Evolutionary conservation across 257 asterid genomes (phyloP).

Genomic region (Primulina tabacum): DNA sequence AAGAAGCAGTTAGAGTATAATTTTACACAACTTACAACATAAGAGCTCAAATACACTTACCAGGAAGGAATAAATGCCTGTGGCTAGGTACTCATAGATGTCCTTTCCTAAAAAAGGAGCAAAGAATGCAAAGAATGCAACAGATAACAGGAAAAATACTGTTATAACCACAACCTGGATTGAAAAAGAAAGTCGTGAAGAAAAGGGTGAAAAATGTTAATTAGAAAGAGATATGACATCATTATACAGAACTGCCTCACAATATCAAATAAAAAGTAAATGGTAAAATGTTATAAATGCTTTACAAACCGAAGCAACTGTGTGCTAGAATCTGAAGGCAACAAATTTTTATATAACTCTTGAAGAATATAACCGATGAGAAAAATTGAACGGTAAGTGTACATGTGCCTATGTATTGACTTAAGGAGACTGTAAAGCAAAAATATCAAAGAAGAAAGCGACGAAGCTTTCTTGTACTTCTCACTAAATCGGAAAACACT

Average conservation of each 20-base stretch:
- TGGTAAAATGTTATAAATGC: background rate
- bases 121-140: slow-evolving; percentile 93
- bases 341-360: too few relatives aligned
- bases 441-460: too few relatives aligned
- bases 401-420: background rate
- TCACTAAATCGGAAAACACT: background rate
- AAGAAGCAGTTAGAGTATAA: slow-evolving; percentile 18
- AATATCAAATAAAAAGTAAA: background rate
- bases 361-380: background rate
- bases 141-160: slow-evolving; percentile 81
- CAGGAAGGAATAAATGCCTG: slow-evolving; percentile 84
- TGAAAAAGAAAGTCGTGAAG: slow-evolving; percentile 19
- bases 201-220: slow-evolving; percentile 6
- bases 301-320: slow-evolving; percentile 4
- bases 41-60: slow-evolving; percentile 45
- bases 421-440: background rate
- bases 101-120: slow-evolving; percentile 96
- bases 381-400: too few relatives aligned
- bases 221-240: background rate
- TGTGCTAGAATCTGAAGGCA: slow-evolving; percentile 10
- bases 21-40: slow-evolving; percentile 14
- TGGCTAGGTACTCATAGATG: slow-evolving; percentile 75
- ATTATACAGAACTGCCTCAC: background rate
- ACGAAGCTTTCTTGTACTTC: background rate
- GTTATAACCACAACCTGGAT: slow-evolving; percentile 96